Evolutionary conservation across 164 flowering plant species (phyloP).

Genomic region (Santalum album): DNA sequence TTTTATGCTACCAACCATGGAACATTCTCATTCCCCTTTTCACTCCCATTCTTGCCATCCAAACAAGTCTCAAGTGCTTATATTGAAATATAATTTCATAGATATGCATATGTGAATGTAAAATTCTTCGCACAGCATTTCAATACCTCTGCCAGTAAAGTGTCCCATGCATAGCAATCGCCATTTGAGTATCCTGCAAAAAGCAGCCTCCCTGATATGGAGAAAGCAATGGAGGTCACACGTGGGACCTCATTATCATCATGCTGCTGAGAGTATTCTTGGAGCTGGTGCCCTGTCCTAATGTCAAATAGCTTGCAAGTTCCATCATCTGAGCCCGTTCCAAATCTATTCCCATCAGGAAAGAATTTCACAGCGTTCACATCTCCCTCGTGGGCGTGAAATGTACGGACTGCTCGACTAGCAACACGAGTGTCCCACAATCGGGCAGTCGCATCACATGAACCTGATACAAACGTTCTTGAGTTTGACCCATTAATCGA

Average conservation of each 20-base stretch:
- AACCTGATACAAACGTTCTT: conserved; percentile 84
- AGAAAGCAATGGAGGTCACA: conserved; percentile 85
- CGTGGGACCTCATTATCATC: conserved; percentile 46
- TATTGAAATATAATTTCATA: too few relatives aligned
- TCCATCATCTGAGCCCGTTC: conserved; percentile 95
- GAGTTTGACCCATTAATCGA: conserved; percentile 74
- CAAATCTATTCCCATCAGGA: conserved; percentile 95
- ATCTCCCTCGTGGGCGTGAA: conserved; percentile 87
- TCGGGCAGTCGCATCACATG: conserved; percentile 87
- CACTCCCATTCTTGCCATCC: too few relatives aligned
- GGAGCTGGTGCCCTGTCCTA: conserved; percentile 94
- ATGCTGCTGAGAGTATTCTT: conserved; percentile 64
- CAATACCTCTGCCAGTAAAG: conserved; percentile 78
- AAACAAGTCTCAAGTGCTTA: too few relatives aligned
- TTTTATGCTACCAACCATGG: too few relatives aligned
- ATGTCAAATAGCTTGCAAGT: conserved; percentile 85
- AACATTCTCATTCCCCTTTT: too few relatives aligned
- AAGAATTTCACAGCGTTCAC: conserved; percentile 90
- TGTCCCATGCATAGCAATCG: conserved; percentile 93
- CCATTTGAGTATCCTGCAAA: conserved; percentile 87
- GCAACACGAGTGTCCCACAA: conserved; percentile 95
- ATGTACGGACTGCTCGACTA: conserved; percentile 87
- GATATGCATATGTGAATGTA: too few relatives aligned
- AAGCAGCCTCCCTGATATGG: conserved; percentile 88
- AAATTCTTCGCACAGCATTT: too few relatives aligned